A percentile compares a stretch with the other conserved stretches of the same genome.
Conservation (phyloP, 768 basidiomycete genomes). For the Trametes meyenii region DNA sequence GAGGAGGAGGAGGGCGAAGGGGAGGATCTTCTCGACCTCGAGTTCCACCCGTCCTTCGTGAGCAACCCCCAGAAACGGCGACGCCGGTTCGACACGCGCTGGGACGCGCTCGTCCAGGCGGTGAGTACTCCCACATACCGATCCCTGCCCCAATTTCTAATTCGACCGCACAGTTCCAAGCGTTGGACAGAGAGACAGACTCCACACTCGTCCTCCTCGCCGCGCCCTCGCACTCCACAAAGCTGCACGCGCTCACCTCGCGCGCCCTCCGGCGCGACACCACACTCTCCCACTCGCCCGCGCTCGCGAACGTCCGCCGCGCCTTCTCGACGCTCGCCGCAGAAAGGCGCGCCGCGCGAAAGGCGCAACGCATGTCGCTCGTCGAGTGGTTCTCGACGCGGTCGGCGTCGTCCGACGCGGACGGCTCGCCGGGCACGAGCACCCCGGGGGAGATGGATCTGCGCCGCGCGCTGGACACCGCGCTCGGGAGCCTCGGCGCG, state of each 20-base stretch:
- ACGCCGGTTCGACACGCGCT: constrained; percentile 72
- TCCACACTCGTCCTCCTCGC: constrained; percentile 76
- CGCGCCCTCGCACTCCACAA: constrained; percentile 72
- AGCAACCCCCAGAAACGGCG: constrained; percentile 67
- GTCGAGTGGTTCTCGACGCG: constrained; percentile 42
- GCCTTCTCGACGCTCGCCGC: constrained; percentile 63
- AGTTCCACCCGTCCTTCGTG: constrained; percentile 75
- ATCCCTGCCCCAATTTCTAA: constrained; percentile 9
- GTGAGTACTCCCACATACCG: constrained; percentile 41
- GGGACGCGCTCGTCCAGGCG: constrained; percentile 75
- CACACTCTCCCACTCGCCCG: constrained; percentile 46
- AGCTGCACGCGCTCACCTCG: constrained; percentile 64
- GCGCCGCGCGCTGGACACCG: constrained; percentile 66
- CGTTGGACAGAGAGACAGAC: constrained; percentile 79
- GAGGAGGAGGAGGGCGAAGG: constrained; percentile 69
- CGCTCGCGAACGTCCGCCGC: constrained; percentile 54
- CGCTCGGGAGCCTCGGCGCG: constrained; percentile 64
- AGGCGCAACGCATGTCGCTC: constrained; percentile 50
- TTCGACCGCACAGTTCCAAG: constrained; percentile 59
- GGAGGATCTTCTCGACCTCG: constrained; percentile 72
- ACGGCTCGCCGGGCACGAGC: constrained; percentile 57
- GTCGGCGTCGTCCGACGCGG: constrained; percentile 43
- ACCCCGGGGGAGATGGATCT: constrained; percentile 63
- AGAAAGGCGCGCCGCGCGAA: constrained; percentile 51
- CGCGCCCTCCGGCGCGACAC: constrained; percentile 68